Percentiles rank a stretch among this genome's conserved stretches.
These are phyloP conservation scores for Artemisia annua DNA, from an alignment of 129 eudicot species.

Conservation along the genomic window DNA sequence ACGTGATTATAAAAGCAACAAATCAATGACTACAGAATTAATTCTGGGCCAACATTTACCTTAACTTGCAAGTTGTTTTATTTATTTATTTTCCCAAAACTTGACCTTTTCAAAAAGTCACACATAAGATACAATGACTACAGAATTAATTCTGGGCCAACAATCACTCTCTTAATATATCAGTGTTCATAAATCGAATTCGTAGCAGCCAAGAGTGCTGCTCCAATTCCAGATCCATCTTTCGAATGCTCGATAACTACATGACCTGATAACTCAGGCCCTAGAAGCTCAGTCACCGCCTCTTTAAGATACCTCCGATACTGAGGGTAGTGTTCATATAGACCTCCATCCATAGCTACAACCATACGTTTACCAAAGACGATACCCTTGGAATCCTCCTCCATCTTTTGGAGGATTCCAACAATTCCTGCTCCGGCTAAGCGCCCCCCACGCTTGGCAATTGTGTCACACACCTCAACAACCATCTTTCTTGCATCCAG, in stretches of 20 bases:
- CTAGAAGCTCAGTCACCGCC: conserved; percentile 69
- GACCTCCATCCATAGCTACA: conserved; percentile 96
- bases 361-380: conserved; percentile 70
- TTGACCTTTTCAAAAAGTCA: neutral
- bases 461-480: conserved; percentile 66
- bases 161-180: conserved; percentile 17
- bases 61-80: conserved; percentile 11
- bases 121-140: conserved; percentile 21
- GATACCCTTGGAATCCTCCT: conserved; percentile 61
- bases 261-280: conserved; percentile 49
- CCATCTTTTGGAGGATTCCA: conserved; percentile 88
- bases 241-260: conserved; percentile 76
- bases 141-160: conserved; percentile 11
- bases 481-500: conserved; percentile 51
- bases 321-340: conserved; percentile 75
- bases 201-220: conserved; percentile 86
- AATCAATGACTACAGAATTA: too few relatives aligned
- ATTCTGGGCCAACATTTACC: too few relatives aligned
- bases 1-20: neutral
- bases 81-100: conserved; percentile 7
- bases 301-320: conserved; percentile 70
- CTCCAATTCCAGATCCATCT: conserved; percentile 96
- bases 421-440: conserved; percentile 88
- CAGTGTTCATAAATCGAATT: conserved; percentile 61
- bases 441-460: conserved; percentile 79